Conservation (phyloP, 768 basidiomycete species). For the Boletus reticuloceps region DNA sequence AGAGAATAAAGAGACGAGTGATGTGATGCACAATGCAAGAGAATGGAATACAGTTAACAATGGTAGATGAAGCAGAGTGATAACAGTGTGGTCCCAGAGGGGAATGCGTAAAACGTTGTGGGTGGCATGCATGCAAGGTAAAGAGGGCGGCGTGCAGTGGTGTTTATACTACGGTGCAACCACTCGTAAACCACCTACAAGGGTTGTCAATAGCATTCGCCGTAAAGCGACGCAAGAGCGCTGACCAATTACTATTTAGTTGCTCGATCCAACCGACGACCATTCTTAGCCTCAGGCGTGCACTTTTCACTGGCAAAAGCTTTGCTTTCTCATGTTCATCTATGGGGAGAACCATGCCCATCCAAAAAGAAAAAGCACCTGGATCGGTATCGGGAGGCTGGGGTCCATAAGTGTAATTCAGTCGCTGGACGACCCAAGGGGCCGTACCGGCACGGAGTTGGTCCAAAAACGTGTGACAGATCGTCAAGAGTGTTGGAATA, state of each 20-base stretch:
- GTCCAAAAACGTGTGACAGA: conserved; percentile 59
- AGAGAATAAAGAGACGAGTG: background rate
- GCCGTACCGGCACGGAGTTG: conserved; percentile 69
- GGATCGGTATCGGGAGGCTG: conserved; percentile 65
- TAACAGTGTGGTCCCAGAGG: conserved; percentile 6
- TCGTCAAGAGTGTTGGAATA: conserved; percentile 39
- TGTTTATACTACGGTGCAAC: conserved; percentile 54
- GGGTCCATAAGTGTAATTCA: conserved; percentile 73
- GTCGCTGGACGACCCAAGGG: conserved; percentile 90
- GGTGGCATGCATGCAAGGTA: conserved; percentile 11
- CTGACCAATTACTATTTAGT: conserved; percentile 56
- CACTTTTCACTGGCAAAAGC: conserved; percentile 76
- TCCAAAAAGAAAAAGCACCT: conserved; percentile 81
- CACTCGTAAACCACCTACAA: conserved; percentile 73
- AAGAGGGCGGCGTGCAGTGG: background rate
- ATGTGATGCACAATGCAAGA: conserved; percentile 16
- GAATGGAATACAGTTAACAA: conserved; percentile 16
- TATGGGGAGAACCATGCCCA: conserved; percentile 86
- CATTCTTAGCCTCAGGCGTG: conserved; percentile 74
- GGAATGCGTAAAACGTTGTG: conserved; percentile 4
- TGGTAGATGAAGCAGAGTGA: conserved; percentile 1
- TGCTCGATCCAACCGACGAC: conserved; percentile 95
- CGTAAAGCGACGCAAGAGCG: conserved; percentile 9
- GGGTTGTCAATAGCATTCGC: conserved; percentile 15
- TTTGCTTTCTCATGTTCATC: conserved; percentile 89